Conservation (phyloP, 306 rosid species). For the Trifolium pratense region DNA sequence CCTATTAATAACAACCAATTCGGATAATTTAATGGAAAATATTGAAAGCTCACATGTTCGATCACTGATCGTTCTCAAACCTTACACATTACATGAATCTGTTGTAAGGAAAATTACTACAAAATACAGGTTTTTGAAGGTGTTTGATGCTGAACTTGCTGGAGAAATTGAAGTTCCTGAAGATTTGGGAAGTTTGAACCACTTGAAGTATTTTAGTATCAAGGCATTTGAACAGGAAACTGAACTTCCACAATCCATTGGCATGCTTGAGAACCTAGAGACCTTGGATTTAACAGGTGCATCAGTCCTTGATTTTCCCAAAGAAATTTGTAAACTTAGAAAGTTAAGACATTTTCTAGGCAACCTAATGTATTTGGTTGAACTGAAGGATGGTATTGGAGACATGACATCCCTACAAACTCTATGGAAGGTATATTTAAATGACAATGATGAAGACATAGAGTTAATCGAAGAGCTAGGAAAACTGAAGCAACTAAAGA, state of each 20-base stretch:
- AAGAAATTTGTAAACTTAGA: slow-evolving; percentile 1
- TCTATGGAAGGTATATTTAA: neutral
- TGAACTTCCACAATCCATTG: slow-evolving; percentile 11
- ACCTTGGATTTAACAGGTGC: neutral
- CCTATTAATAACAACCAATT: neutral
- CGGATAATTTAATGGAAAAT: neutral
- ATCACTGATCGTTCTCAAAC: neutral
- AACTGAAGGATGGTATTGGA: neutral
- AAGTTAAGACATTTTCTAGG: neutral
- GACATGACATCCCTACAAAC: neutral
- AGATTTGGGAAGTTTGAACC: neutral
- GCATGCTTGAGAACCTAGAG: neutral
- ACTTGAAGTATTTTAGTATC: slow-evolving; percentile 24
- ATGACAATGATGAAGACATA: neutral
- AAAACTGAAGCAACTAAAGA: neutral
- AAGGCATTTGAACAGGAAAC: rapidly evolving
- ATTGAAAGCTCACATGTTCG: neutral
- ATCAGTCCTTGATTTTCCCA: neutral
- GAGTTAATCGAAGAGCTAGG: neutral
- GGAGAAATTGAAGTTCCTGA: neutral
- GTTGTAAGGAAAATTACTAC: neutral
- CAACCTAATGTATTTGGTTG: neutral
- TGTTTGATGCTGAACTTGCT: neutral
- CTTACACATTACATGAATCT: neutral
- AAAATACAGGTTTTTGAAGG: slow-evolving; percentile 9